Base-by-base conservation (phyloP, 768 basidiomycete species). In the Asterophora lycoperdoides region DNA sequence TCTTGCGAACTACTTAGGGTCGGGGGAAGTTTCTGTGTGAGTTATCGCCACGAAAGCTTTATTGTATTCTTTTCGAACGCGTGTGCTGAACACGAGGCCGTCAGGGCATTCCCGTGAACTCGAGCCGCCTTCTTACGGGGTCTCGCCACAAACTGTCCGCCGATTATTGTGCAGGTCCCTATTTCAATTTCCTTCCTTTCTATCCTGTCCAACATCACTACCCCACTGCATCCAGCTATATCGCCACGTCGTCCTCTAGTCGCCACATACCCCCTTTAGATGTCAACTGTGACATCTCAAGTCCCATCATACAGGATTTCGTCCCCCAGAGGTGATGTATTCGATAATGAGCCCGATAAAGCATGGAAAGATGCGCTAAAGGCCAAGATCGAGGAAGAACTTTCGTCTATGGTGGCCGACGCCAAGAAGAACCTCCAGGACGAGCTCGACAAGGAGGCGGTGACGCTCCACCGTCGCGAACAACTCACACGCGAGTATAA, bases 11-110 rank as follows among this genome's bases (percentile, higher is more conserved):
- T 37, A n/a, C n/a, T n/a, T n/a, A 54, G 41, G 38, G 48, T 35
- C 35, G 43, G 47, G 38, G 41, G 30, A 38, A 52, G 47, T 36
- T 43, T 51, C 48, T 43, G 53, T 55, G 68, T 64, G 54, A 65
- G 63, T 62, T 23, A 52, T 52, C 30, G 38, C 43, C 30, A 29
- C 37, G 51, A 53, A 23, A 49, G 42, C 52, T 54, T n/a, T 44
- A 36, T 41, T 49, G 33, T 28, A 48, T 51, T 48, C 56, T 65
- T 65, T 64, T 62, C 60, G 59, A 66, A 69, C 73, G 70, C 73
- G 75, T 76, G 76, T 67, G 58, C 68, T 74, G 56, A 71, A 78
- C 78, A 80, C 75, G 78, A 79, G 77, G 78, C 78, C 70, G 54
- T 60, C 66, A 71, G 70, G 68, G 64, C 65, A 66, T 70, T 70